phyloP scores from a whole-genome alignment of 441 rosid genomes.

The Kokia cookei region DNA sequence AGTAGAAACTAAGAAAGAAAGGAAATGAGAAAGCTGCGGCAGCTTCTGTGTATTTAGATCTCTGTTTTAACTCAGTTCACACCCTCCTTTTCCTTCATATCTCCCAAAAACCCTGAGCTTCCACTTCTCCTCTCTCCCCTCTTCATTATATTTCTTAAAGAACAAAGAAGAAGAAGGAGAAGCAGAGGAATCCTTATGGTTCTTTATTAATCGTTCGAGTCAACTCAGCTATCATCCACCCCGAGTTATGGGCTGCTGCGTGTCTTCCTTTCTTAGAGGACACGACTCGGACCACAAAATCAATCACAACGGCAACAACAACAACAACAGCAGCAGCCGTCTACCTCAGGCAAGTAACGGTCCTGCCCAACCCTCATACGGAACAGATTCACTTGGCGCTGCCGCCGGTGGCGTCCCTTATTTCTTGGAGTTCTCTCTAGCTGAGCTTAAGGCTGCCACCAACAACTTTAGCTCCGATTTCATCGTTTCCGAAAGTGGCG shows the following conservation, averaged over 20 bases:
- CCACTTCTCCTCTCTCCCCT: not conserved
- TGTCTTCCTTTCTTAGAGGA: conserved; percentile 36
- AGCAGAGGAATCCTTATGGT: conserved; percentile 2
- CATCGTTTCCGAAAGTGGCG: conserved; percentile 71
- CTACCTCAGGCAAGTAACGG: conserved; percentile 13
- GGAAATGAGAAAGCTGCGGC: conserved; percentile 20
- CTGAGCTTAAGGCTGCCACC: conserved; percentile 80
- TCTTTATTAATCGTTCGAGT: conserved; percentile 16
- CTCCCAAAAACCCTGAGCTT: not conserved
- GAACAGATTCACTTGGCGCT: conserved; percentile 16
- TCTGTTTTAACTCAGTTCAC: conserved; percentile 1
- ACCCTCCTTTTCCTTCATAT: not conserved
- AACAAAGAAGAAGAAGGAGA: not conserved
- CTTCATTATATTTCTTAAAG: not conserved
- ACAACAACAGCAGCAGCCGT: conserved; percentile 5
- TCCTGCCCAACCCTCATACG: conserved; percentile 23
- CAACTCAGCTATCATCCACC: conserved; percentile 35
- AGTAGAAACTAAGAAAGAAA: not conserved
- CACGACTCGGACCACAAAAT: conserved; percentile 4
- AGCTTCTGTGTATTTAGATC: conserved; percentile 13
- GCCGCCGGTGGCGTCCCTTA: conserved; percentile 27
- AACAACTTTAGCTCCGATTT: conserved; percentile 67
- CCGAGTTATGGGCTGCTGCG: conserved; percentile 82
- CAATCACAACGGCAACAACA: conserved; percentile 10
- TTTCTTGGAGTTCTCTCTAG: conserved; percentile 61